A percentile compares a stretch with the other conserved stretches of the same genome.
phyloP scores from a whole-genome alignment of 2,329 filamentous ascomycete genomes.

The Penicillium sp. region DNA sequence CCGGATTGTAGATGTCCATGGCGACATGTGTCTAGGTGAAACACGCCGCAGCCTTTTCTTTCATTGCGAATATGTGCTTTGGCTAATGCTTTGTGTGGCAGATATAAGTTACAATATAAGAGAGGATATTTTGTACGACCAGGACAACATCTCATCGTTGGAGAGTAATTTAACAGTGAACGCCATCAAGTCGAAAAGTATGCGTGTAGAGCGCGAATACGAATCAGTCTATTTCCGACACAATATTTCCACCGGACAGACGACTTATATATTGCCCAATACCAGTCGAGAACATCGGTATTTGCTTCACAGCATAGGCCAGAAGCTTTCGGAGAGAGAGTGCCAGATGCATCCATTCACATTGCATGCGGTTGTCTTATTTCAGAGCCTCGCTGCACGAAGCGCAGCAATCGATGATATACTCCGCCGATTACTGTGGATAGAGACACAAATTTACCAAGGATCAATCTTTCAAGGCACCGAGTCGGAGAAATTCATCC shows the following conservation, averaged over 20 bases:
- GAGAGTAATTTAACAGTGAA: slow-evolving; percentile 17
- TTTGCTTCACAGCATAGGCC: slow-evolving; percentile 15
- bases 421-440: slow-evolving; percentile 18
- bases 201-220: slow-evolving; percentile 17
- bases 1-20: slow-evolving; percentile 4
- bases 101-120: slow-evolving; percentile 20
- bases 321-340: not conserved
- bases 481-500: slow-evolving; percentile 17
- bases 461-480: slow-evolving; percentile 19
- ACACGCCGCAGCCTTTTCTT: not conserved
- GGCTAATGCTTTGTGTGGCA: not conserved
- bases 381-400: slow-evolving; percentile 16
- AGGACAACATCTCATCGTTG: slow-evolving; percentile 16
- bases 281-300: slow-evolving; percentile 15
- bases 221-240: slow-evolving; percentile 20
- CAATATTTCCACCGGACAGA: slow-evolving; percentile 15
- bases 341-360: slow-evolving; percentile 15
- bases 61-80: not conserved
- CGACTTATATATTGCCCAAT: slow-evolving; percentile 17
- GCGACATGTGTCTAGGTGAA: slow-evolving; percentile 9
- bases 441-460: slow-evolving; percentile 20
- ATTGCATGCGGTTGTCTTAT: slow-evolving; percentile 17
- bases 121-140: slow-evolving; percentile 17
- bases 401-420: slow-evolving; percentile 16
- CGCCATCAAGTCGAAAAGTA: slow-evolving; percentile 15